Percentiles rank a stretch among this genome's conserved stretches.
Conservation (phyloP, 179 eudicot species). For the Vitellaria paradoxa region DNA sequence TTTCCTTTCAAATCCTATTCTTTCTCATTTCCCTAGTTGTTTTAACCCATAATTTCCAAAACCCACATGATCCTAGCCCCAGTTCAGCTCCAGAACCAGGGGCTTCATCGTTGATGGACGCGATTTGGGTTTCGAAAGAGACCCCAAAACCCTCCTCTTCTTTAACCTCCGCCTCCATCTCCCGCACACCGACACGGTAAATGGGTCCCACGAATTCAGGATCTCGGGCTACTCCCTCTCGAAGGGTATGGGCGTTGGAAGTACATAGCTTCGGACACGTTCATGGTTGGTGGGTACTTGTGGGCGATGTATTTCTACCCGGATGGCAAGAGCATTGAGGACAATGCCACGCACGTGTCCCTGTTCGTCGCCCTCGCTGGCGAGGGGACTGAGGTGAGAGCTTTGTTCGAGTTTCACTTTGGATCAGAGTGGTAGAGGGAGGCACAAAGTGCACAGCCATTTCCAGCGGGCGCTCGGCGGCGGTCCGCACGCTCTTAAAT, state of each 20-base stretch:
- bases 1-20: too few relatives aligned
- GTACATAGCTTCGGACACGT: slow-evolving; percentile 52
- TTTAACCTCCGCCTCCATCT: slow-evolving; percentile 15
- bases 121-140: slow-evolving; percentile 10
- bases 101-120: slow-evolving; percentile 13
- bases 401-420: too few relatives aligned
- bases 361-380: slow-evolving; percentile 53
- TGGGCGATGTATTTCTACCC: slow-evolving; percentile 68
- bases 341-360: slow-evolving; percentile 41
- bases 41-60: too few relatives aligned
- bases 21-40: too few relatives aligned
- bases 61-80: too few relatives aligned
- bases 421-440: too few relatives aligned
- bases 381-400: slow-evolving; percentile 58
- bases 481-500: too few relatives aligned
- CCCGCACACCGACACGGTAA: slow-evolving; percentile 37
- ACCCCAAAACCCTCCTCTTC: background rate
- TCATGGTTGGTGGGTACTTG: slow-evolving; percentile 49
- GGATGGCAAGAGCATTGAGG: slow-evolving; percentile 53
- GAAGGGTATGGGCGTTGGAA: slow-evolving; percentile 52
- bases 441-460: too few relatives aligned
- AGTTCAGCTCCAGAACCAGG: background rate
- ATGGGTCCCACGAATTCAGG: slow-evolving; percentile 37
- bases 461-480: too few relatives aligned
- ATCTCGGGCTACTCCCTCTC: slow-evolving; percentile 46